A percentile compares a stretch with the other conserved stretches of the same genome.
Evolutionary conservation across 2,329 filamentous ascomycete genomes (phyloP).

Genomic region (Phialemoniopsis sp.): DNA sequence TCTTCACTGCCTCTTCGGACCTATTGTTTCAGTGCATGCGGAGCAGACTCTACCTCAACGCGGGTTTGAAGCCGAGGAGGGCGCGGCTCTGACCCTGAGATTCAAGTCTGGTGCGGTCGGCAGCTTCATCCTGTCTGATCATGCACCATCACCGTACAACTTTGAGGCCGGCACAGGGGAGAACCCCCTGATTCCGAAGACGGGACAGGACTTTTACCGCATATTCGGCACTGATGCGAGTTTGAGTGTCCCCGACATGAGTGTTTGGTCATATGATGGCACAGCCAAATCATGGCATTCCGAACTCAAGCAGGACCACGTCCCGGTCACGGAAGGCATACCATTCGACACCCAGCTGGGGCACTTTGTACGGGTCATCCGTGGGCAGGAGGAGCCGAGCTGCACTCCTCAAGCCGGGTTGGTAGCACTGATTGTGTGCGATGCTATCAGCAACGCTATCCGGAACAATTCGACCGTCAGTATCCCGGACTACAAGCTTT

Average conservation of each 20-base stretch:
- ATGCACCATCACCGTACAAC: constrained; percentile 43
- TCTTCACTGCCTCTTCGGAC: constrained; percentile 50
- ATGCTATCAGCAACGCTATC: constrained; percentile 43
- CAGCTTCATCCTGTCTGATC: constrained; percentile 52
- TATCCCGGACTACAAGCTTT: constrained; percentile 4
- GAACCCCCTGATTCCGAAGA: constrained; percentile 45
- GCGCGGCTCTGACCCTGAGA: constrained; percentile 45
- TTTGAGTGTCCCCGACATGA: constrained; percentile 51
- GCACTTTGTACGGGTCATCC: constrained; percentile 46
- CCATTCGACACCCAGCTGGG: constrained; percentile 49
- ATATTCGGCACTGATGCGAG: constrained; percentile 48
- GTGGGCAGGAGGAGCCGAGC: constrained; percentile 31
- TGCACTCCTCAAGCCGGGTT: constrained; percentile 46
- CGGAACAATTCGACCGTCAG: constrained; percentile 18
- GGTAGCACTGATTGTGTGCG: constrained; percentile 45
- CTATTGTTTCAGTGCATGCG: constrained; percentile 44
- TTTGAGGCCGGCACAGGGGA: constrained; percentile 57
- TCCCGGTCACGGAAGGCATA: constrained; percentile 12
- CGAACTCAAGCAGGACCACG: constrained; percentile 22
- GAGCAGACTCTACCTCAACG: constrained; percentile 40
- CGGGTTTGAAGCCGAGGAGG: constrained; percentile 48
- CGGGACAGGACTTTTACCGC: constrained; percentile 41
- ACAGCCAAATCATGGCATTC: too few species aligned
- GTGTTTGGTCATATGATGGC: constrained; percentile 37
- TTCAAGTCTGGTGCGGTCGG: constrained; percentile 52